Evolutionary conservation across 768 basidiomycete genomes (phyloP).

Genomic region (Cystofilobasidium ferigula): DNA sequence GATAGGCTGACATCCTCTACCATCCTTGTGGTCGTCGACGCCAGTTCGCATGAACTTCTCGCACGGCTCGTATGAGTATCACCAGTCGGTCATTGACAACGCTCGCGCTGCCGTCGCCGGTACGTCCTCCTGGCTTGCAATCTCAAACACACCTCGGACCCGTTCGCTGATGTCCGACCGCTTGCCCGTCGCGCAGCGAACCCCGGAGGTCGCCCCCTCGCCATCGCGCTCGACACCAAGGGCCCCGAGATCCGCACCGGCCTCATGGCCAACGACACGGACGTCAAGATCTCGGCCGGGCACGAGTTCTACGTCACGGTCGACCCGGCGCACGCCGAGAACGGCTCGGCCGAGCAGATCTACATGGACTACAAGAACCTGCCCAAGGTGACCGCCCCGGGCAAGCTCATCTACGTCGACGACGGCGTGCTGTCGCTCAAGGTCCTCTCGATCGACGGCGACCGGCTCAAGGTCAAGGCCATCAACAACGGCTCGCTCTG

Average conservation of each 20-base stretch:
- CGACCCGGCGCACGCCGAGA: slow-evolving; percentile 65
- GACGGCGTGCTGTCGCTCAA: slow-evolving; percentile 91
- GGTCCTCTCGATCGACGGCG: slow-evolving; percentile 75
- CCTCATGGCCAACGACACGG: slow-evolving; percentile 69
- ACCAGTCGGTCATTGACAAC: slow-evolving; percentile 98
- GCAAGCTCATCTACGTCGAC: slow-evolving; percentile 94
- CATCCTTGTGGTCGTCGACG: neutral
- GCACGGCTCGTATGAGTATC: slow-evolving; percentile 95
- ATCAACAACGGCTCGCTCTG: slow-evolving; percentile 85
- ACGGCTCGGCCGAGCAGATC: slow-evolving; percentile 69
- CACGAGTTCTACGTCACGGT: slow-evolving; percentile 88
- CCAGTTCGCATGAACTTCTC: slow-evolving; percentile 99
- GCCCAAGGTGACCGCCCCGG: slow-evolving; percentile 89
- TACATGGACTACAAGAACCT: slow-evolving; percentile 92
- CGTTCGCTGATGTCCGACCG: neutral
- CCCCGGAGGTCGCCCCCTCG: slow-evolving; percentile 74
- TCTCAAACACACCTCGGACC: neutral
- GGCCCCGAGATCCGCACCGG: slow-evolving; percentile 99
- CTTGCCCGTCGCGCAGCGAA: slow-evolving; percentile 43
- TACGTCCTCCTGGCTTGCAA: slow-evolving; percentile 38
- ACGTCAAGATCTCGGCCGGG: slow-evolving; percentile 78
- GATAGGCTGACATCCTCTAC: neutral
- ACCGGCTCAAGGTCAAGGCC: slow-evolving; percentile 60
- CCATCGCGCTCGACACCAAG: slow-evolving; percentile 98
- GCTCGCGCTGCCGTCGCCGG: slow-evolving; percentile 72